phyloP scores from a whole-genome alignment of 495 filamentous ascomycete species.

The Aspergillus asperescens region DNA sequence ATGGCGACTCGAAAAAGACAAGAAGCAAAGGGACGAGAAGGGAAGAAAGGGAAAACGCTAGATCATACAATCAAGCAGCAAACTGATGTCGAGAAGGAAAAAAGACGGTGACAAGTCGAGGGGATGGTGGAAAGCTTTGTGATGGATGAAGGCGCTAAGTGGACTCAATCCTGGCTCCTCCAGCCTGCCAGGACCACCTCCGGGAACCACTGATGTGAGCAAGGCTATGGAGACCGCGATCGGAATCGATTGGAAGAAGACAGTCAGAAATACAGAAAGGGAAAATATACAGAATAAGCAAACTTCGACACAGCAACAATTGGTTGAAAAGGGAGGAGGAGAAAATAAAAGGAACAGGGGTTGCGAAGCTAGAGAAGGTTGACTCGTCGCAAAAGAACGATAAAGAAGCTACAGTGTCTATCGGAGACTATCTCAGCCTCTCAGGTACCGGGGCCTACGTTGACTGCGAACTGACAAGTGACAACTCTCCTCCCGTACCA shows the following conservation, averaged over 20 bases:
- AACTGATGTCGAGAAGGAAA: slow-evolving; percentile 16
- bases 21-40: slow-evolving; percentile 1
- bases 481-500: neutral
- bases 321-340: slow-evolving; percentile 4
- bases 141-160: slow-evolving; percentile 21
- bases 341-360: slow-evolving; percentile 21
- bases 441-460: no score
- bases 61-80: slow-evolving; percentile 19
- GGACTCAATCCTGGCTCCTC: slow-evolving; percentile 16
- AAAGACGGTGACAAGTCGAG: slow-evolving; percentile 25
- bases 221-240: slow-evolving; percentile 6
- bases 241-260: slow-evolving; percentile 13
- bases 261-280: slow-evolving; percentile 13
- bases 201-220: slow-evolving; percentile 12
- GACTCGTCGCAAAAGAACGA: slow-evolving; percentile 4
- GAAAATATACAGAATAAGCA: slow-evolving; percentile 19
- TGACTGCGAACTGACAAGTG: neutral
- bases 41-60: slow-evolving; percentile 8
- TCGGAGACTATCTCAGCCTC: no score
- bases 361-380: slow-evolving; percentile 8
- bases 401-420: neutral
- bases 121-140: slow-evolving; percentile 23
- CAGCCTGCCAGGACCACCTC: slow-evolving; percentile 15
- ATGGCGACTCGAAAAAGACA: slow-evolving; percentile 15
- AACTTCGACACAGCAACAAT: slow-evolving; percentile 19